Evolutionary conservation across 73 alveolate genomes (phyloP).

Genomic region (Symbiodinium natans): DNA sequence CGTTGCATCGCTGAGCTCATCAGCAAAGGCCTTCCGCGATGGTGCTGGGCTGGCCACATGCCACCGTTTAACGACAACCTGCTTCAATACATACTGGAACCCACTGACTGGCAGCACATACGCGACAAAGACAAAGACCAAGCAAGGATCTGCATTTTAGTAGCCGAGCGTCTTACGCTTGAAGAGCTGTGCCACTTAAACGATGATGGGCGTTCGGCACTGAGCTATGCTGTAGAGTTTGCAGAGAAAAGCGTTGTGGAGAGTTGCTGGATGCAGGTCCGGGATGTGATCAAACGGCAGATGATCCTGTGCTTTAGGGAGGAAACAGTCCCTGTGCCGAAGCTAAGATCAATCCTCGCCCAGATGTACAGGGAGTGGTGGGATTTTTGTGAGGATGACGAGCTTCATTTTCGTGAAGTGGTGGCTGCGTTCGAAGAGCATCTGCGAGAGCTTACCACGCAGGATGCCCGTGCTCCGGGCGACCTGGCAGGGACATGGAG

Average conservation of each 20-base stretch:
- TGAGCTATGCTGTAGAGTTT: background rate
- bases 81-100: background rate
- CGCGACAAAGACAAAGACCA: background rate
- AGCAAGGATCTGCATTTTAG: background rate
- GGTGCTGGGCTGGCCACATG: background rate
- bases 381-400: background rate
- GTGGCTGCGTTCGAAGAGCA: background rate
- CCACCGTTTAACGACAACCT: background rate
- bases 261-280: background rate
- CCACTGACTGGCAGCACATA: background rate
- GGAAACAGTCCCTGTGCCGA: background rate
- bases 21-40: background rate
- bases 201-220: background rate
- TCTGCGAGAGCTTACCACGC: background rate
- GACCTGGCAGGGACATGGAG: background rate
- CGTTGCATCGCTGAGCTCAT: background rate
- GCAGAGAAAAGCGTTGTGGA: too few species aligned
- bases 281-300: background rate
- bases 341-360: background rate
- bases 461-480: background rate
- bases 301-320: background rate
- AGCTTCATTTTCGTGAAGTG: background rate
- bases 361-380: background rate
- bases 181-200: background rate
- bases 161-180: background rate